A percentile compares a stretch with the other conserved stretches of the same genome.
Conservation (phyloP, 805 yeast species). For the Naumovozyma baii region DNA sequence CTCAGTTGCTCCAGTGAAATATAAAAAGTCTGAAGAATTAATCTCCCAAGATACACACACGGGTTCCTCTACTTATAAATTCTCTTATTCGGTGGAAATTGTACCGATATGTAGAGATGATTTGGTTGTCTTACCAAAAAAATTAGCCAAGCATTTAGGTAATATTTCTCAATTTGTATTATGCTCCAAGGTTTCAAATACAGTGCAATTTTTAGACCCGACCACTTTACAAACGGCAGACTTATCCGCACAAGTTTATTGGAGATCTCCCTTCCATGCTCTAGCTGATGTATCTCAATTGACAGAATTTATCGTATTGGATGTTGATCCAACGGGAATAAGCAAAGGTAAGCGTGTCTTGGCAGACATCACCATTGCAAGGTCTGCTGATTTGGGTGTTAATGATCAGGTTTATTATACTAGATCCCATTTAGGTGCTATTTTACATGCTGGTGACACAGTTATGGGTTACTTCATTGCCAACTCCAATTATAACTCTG, state of each 20-base stretch:
- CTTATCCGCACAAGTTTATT: constrained; percentile 57
- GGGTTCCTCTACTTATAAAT: constrained; percentile 79
- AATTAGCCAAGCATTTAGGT: constrained; percentile 75
- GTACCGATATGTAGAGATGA: constrained; percentile 97
- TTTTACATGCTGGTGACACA: constrained; percentile 93
- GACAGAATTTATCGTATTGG: constrained; percentile 81
- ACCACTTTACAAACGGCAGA: constrained; percentile 70
- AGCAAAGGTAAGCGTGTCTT: constrained; percentile 67
- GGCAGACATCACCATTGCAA: constrained; percentile 87
- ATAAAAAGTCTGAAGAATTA: constrained; percentile 81
- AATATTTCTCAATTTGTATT: constrained; percentile 71
- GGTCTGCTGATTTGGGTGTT: constrained; percentile 78
- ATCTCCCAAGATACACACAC: constrained; percentile 88
- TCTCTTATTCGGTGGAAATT: constrained; percentile 84
- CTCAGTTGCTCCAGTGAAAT: constrained; percentile 75
- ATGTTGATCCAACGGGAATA: constrained; percentile 85
- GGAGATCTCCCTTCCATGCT: constrained; percentile 74
- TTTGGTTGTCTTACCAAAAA: constrained; percentile 81
- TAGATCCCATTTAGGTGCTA: constrained; percentile 86
- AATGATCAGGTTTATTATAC: constrained; percentile 77
- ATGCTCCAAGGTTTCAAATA: constrained; percentile 76
- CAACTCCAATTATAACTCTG: constrained; percentile 83
- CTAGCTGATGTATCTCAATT: constrained; percentile 68
- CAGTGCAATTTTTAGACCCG: constrained; percentile 83
- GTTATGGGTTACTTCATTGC: constrained; percentile 82